Evolutionary conservation across 140 eudicot species (phyloP).

Genomic region (Cichorium intybus): DNA sequence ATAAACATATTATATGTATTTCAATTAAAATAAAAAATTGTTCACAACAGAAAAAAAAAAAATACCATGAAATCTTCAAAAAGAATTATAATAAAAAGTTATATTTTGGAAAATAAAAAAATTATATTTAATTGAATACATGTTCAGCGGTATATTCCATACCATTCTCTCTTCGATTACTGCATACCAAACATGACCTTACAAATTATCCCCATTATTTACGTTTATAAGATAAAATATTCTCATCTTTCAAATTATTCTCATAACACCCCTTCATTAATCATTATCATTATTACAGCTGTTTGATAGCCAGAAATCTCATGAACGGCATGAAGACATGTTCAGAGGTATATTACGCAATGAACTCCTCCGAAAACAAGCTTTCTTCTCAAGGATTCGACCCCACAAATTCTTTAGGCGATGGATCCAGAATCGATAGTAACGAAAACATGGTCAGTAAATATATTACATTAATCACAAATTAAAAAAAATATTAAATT

Average conservation of each 20-base stretch:
- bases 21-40: no score
- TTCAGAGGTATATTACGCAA: slow-evolving; percentile 67
- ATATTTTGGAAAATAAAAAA: no score
- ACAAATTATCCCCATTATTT: neutral
- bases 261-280: no score
- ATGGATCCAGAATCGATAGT: slow-evolving; percentile 68
- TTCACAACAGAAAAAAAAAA: no score
- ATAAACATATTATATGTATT: no score
- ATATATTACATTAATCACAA: neutral
- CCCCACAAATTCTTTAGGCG: slow-evolving; percentile 36
- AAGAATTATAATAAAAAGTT: no score
- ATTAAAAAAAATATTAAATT: neutral
- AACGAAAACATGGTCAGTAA: slow-evolving; percentile 60
- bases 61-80: no score
- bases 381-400: slow-evolving; percentile 54
- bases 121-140: no score
- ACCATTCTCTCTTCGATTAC: no score
- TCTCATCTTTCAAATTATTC: neutral
- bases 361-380: slow-evolving; percentile 62
- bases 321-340: slow-evolving; percentile 91
- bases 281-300: slow-evolving; percentile 56
- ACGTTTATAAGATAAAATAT: neutral
- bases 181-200: neutral
- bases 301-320: slow-evolving; percentile 90
- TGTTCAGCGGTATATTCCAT: no score